phyloP scores from a whole-genome alignment of 1,284 basidiomycete genomes.

The Veloboletus limbatus region DNA sequence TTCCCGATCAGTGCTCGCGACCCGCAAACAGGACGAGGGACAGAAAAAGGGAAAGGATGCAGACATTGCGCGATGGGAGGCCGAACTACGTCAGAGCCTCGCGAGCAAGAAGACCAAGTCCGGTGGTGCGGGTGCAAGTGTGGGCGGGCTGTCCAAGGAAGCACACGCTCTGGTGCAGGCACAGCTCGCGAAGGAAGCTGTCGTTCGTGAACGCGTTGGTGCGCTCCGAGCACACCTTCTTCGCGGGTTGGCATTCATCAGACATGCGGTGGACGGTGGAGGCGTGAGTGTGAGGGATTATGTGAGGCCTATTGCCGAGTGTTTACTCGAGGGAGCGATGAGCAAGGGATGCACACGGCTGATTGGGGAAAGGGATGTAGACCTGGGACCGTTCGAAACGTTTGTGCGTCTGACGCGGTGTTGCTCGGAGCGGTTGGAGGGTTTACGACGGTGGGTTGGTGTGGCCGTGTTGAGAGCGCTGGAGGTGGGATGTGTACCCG shows the following conservation, averaged over 20 bases:
- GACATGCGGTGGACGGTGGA: slow-evolving; percentile 47
- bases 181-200: slow-evolving; percentile 78
- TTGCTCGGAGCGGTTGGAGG: slow-evolving; percentile 70
- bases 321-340: slow-evolving; percentile 67
- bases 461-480: slow-evolving; percentile 77
- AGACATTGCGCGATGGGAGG: slow-evolving; percentile 91
- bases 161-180: slow-evolving; percentile 77
- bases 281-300: slow-evolving; percentile 52
- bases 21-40: slow-evolving; percentile 51
- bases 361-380: slow-evolving; percentile 46
- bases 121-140: slow-evolving; percentile 31
- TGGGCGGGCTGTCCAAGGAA: slow-evolving; percentile 79
- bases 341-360: slow-evolving; percentile 52
- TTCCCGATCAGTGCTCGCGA: slow-evolving; percentile 66
- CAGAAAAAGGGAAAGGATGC: slow-evolving; percentile 81
- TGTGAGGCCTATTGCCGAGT: slow-evolving; percentile 54
- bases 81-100: slow-evolving; percentile 82
- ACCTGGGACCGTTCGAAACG: slow-evolving; percentile 58
- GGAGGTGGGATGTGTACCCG: slow-evolving; percentile 65
- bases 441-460: slow-evolving; percentile 68
- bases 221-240: slow-evolving; percentile 53
- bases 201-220: slow-evolving; percentile 59
- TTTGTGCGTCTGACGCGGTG: slow-evolving; percentile 69
- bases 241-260: slow-evolving; percentile 68
- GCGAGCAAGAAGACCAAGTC: slow-evolving; percentile 64